Conservation (phyloP, 169 alveolate genomes). For the Eimeria maxima region DNA sequence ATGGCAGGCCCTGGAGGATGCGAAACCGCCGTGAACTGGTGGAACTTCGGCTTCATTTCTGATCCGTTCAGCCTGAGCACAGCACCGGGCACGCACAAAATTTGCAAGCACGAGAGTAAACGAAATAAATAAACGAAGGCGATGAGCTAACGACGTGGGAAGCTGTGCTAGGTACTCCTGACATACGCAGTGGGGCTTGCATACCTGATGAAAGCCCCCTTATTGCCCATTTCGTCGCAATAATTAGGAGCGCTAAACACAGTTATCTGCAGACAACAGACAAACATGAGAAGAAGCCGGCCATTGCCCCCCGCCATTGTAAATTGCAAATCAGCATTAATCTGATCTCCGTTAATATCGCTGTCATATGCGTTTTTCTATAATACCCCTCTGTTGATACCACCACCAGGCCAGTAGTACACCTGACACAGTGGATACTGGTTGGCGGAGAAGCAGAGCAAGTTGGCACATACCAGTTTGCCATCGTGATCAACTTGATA, state of each 20-base stretch:
- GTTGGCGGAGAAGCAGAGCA: background rate
- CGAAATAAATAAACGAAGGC: background rate
- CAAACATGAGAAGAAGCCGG: background rate
- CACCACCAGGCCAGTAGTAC: background rate
- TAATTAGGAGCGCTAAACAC: constrained; percentile 99
- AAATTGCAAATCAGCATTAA: background rate
- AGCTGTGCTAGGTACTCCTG: background rate
- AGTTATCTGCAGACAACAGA: constrained; percentile 91
- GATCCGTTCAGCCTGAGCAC: constrained; percentile 91
- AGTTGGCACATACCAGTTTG: constrained; percentile 87
- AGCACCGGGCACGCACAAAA: background rate
- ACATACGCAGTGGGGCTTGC: background rate
- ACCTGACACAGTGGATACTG: background rate
- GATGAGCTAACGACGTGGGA: background rate
- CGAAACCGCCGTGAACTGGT: constrained; percentile 95
- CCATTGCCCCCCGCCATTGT: too few relatives aligned
- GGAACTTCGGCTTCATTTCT: constrained; percentile 94
- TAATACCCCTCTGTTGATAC: background rate
- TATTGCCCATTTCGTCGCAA: constrained; percentile 99
- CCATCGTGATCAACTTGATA: constrained; percentile 98
- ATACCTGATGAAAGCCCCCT: constrained; percentile 90
- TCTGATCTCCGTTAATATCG: background rate
- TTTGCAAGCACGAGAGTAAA: background rate
- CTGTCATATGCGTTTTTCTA: background rate
- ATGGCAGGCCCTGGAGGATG: constrained; percentile 97